Evolutionary conservation across 495 filamentous ascomycete genomes (phyloP).

Genomic region (Neurospora sp.): DNA sequence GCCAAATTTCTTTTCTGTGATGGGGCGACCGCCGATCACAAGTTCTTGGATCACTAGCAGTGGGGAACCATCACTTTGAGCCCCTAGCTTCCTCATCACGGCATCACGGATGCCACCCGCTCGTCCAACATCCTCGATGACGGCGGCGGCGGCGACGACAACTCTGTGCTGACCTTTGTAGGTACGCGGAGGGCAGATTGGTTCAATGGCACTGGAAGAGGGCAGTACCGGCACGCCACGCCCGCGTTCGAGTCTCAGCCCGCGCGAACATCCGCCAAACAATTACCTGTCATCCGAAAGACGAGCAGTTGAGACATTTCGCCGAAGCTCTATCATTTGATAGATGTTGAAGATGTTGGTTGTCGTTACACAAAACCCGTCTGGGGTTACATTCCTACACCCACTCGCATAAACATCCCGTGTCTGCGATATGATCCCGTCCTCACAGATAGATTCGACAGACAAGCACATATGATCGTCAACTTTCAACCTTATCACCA

Average conservation of each 20-base stretch:
- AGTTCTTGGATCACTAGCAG: background rate
- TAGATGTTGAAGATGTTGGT: background rate
- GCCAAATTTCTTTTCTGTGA: slow-evolving; percentile 25
- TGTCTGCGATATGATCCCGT: background rate
- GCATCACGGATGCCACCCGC: background rate
- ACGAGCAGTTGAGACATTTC: background rate
- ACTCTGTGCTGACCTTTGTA: background rate
- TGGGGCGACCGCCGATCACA: slow-evolving; percentile 20
- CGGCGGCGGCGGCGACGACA: background rate
- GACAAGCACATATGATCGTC: background rate
- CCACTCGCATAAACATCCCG: background rate
- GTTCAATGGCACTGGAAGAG: background rate
- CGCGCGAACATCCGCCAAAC: background rate
- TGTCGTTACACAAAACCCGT: background rate
- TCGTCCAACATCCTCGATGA: background rate
- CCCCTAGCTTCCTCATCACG: background rate
- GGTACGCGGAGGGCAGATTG: background rate
- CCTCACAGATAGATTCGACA: background rate
- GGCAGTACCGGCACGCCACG: background rate
- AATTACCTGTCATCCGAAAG: background rate
- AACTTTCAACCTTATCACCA: background rate
- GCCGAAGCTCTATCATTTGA: background rate
- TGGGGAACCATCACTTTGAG: slow-evolving; percentile 1
- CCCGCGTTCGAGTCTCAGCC: background rate
- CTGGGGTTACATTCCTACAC: background rate